Conservation (phyloP, 1,284 basidiomycete genomes). For the Phylloboletellus chloephorus region DNA sequence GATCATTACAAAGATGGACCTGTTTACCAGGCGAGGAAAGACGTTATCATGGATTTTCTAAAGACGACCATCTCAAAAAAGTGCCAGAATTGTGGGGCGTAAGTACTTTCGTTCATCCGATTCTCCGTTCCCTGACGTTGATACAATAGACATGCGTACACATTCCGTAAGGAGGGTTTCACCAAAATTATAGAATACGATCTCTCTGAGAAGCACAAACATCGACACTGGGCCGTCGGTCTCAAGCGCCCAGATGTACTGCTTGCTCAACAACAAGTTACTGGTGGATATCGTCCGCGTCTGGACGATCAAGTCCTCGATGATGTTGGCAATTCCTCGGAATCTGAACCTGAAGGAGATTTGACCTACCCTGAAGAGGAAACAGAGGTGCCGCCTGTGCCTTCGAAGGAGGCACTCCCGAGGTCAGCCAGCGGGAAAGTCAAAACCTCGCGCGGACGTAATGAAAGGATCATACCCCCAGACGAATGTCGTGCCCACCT, state of each 20-base stretch:
- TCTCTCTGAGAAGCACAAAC: constrained; percentile 76
- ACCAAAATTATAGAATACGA: constrained; percentile 96
- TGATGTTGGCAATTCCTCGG: constrained; percentile 30
- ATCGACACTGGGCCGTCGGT: constrained; percentile 49
- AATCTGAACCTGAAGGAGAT: constrained; percentile 44
- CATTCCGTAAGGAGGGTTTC: constrained; percentile 90
- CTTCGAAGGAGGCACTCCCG: constrained; percentile 36
- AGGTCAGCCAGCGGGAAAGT: constrained; percentile 73
- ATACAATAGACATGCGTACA: constrained; percentile 64
- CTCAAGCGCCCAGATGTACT: constrained; percentile 71
- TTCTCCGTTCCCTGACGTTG: constrained; percentile 5
- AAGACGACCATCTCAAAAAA: constrained; percentile 64
- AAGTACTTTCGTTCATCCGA: constrained; percentile 35
- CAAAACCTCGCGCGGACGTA: constrained; percentile 72
- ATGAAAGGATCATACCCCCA: constrained; percentile 86
- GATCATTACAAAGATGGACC: constrained; percentile 87
- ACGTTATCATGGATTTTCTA: constrained; percentile 79
- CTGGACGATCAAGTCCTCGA: constrained; percentile 44
- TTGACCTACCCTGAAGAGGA: constrained; percentile 45
- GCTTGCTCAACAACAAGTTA: constrained; percentile 39
- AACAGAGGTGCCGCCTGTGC: constrained; percentile 25
- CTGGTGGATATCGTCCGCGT: constrained; percentile 17
- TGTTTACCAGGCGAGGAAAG: constrained; percentile 85
- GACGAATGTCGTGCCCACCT: constrained; percentile 94
- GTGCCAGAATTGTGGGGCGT: constrained; percentile 85